Evolutionary conservation across 2,329 filamentous ascomycete species (phyloP), one percentile per base, ranked within the genome.

Genomic region (Xylariaceae sp.): DNA sequence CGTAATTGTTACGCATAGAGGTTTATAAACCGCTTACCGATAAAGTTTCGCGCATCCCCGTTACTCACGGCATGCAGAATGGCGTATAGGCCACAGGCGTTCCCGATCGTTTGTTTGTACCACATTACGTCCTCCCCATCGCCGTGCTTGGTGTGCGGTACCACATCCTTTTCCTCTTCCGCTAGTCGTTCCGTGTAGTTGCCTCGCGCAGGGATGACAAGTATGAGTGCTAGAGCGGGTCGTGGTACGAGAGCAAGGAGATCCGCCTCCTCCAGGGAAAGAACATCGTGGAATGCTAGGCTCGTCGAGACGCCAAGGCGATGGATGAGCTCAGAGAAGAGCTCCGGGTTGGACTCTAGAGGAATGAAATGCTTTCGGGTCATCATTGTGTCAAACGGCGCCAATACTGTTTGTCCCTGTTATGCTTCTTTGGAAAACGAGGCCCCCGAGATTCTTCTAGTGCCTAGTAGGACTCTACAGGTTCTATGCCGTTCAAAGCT

Each of bases 61-160:
- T 91, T 90, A 45, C 78, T 79, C 1, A 87, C 77, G 2, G 81
- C 81, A 70, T 90, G 88, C 2, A 90, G 69, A 1, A 90, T 74
- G 0, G 81, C 88, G 65, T 89, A 89, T 19, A 90, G 75, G 0
- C 88, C 87, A 66, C 87, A 90, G 1, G 88, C 86, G 67, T 90
- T 89, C 60, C 85, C 79, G 66, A 90, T 90, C 0, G 86, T 90
- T 67, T 90, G 87, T 66, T 84, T 86, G 73, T 87, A 89, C 87
- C 87, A 90, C n/a, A 88, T 71, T 0, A 88, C 83, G n/a, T 83
- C 79, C 59, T 89, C 86, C 1, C 71, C 65, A 3, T 79, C 72
- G 1, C 85, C 85, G 23, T 21, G 49, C 1, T 57, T 51, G 37
- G 44, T 44, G 55, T 67, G 65, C 18, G 63, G 52, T 7, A 47